phyloP scores from a whole-genome alignment of 768 basidiomycete genomes.

The Coprinopsis cinerea region DNA sequence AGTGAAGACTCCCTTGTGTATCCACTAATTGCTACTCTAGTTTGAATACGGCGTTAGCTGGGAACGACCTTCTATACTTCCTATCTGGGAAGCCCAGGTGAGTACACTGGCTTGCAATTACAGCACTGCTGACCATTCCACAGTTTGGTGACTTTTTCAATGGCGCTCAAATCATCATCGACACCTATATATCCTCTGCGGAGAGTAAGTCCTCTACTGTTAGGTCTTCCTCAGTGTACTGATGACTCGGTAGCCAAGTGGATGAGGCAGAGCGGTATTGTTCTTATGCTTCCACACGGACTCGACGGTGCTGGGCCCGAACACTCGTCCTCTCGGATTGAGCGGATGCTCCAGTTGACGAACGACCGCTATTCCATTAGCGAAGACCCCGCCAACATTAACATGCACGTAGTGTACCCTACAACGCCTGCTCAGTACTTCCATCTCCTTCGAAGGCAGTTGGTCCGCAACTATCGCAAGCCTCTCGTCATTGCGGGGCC shows the following conservation, averaged over 20 bases:
- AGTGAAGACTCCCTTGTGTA: neutral
- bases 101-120: neutral
- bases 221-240: neutral
- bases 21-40: conserved; percentile 26
- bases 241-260: conserved; percentile 65
- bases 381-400: conserved; percentile 48
- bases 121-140: neutral
- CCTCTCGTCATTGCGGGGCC: conserved; percentile 82
- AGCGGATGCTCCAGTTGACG: conserved; percentile 87
- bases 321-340: conserved; percentile 84
- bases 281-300: conserved; percentile 83
- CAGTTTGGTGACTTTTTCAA: conserved; percentile 91
- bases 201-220: conserved; percentile 54
- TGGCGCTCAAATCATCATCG: conserved; percentile 85
- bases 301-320: conserved; percentile 92
- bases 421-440: conserved; percentile 92
- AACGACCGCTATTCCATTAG: conserved; percentile 54
- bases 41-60: conserved; percentile 91
- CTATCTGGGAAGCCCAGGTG: conserved; percentile 86
- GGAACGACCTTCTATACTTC: conserved; percentile 75
- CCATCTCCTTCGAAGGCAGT: conserved; percentile 85
- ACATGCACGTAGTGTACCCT: conserved; percentile 81
- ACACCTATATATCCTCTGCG: conserved; percentile 79
- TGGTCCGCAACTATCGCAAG: conserved; percentile 80
- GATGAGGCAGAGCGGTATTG: conserved; percentile 86